Evolutionary conservation across 2,329 filamentous ascomycete species (phyloP), one percentile per base, ranked within the genome.

Genomic region (Colletotrichum tofieldiae): DNA sequence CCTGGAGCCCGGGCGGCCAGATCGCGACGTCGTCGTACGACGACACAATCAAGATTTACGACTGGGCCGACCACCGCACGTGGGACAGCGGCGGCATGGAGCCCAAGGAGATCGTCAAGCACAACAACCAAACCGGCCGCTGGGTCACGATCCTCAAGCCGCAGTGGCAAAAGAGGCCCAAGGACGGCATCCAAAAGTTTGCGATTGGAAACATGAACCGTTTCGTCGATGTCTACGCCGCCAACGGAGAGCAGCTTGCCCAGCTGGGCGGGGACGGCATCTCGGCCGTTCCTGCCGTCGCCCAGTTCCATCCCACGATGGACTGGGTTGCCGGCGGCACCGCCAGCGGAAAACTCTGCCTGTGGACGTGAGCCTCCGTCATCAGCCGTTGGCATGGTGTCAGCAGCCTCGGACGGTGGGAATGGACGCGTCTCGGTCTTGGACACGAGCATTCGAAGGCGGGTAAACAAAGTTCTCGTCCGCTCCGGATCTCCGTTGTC

Each of bases 181-280:
- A 88, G 43, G 94, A 96, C 71, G 92, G 92, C 9, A 91, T 97
- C 6, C 92, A 97, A 74, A 94, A 96, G 73, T 95, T 99, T 77
- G 93, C 91, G 32, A 96, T 99, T 69, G 96, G 94, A 1, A 99
- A 98, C 77, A 98, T 98, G 96, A 98, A 97, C 79, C 91, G 96
- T 1, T 98, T 98, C 77, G 94, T 98, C 1, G 96, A 99, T 78
- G 89, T 99, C 0, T 99, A 93, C 80, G 93, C 93, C 0, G 88
- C 91, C 0, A 89, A 93, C 60, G 96, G 96, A 0, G 92, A 94
- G 77, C 96, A 98, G 80, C 84, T 99, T 5, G 96, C 94, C 0
- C 96, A 98, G 81, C 82, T 97, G 0, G 94, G 92, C 1, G 94
- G 95, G 0, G 94, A 97, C 0, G 94, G 93, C 0, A 97, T 99